These are phyloP conservation scores for Pontederia crassipes DNA, from an alignment of 176 grass and related monocot species.

Conservation along the genomic window DNA sequence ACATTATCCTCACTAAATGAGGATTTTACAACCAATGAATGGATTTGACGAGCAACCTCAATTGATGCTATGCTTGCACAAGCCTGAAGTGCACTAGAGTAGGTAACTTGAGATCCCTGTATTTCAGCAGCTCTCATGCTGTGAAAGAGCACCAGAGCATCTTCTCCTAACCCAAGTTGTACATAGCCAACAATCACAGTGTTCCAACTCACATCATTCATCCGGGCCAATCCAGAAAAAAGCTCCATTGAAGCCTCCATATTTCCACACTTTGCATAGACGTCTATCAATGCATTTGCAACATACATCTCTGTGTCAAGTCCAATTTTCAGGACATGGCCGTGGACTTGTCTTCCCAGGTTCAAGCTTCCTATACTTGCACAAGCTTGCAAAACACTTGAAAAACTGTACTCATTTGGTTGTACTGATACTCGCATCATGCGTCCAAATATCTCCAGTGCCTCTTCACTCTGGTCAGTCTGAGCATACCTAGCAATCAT, in stretches of 20 bases:
- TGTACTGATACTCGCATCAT: conserved; percentile 35
- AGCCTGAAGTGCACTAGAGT: conserved; percentile 59
- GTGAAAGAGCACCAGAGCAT: conserved; percentile 43
- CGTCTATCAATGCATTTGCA: conserved; percentile 59
- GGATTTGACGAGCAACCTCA: conserved; percentile 41
- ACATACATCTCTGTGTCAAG: conserved; percentile 54
- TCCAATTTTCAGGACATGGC: conserved; percentile 40
- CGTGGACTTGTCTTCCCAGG: conserved; percentile 21
- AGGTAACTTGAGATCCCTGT: conserved; percentile 51
- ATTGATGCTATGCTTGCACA: conserved; percentile 49
- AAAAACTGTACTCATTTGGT: conserved; percentile 46
- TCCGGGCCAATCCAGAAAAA: conserved; percentile 22
- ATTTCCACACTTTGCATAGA: conserved; percentile 62
- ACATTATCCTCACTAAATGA: conserved; percentile 38
- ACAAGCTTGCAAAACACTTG: conserved; percentile 34
- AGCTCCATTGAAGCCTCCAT: conserved; percentile 35
- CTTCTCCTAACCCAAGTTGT: conserved; percentile 26
- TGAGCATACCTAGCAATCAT: conserved; percentile 37
- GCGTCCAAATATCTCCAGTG: conserved; percentile 35
- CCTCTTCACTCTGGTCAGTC: conserved; percentile 43
- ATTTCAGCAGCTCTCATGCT: conserved; percentile 34
- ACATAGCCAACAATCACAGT: conserved; percentile 57
- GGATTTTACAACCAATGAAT: conserved; percentile 55
- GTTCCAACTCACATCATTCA: conserved; percentile 74
- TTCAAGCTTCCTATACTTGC: conserved; percentile 12